These are phyloP conservation scores for Dentipellis sp. DNA, from an alignment of 768 basidiomycete species.

Conservation along the genomic window DNA sequence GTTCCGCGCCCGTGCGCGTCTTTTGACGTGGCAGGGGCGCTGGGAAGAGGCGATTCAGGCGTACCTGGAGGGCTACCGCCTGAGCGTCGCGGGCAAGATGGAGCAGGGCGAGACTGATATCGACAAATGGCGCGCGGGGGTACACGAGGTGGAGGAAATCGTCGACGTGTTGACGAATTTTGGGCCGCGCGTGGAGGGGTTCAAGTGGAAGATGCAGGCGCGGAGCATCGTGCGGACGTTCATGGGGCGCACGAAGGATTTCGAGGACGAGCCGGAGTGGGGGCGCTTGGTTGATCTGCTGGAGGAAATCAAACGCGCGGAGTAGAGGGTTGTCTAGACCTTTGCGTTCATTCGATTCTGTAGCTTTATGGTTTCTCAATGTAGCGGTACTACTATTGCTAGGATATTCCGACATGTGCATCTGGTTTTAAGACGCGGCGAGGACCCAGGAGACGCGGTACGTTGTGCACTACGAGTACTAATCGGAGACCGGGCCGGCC, in stretches of 20 bases:
- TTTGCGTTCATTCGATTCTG: neutral
- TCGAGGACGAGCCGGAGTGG: constrained; percentile 89
- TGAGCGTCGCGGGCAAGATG: constrained; percentile 47
- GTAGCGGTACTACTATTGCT: too few species aligned
- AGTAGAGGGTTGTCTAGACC: neutral
- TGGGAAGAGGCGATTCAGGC: constrained; percentile 78
- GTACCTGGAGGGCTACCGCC: constrained; percentile 79
- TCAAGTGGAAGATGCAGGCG: constrained; percentile 80
- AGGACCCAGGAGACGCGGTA: too few species aligned
- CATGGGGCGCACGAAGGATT: constrained; percentile 75
- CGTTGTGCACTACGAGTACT: too few species aligned
- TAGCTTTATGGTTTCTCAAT: too few species aligned
- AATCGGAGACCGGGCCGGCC: too few species aligned
- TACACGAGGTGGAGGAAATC: constrained; percentile 72
- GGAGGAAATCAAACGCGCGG: constrained; percentile 45
- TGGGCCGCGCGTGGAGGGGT: constrained; percentile 54
- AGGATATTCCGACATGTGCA: too few species aligned
- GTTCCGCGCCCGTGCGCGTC: constrained; percentile 76
- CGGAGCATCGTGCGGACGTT: constrained; percentile 84
- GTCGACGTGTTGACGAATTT: constrained; percentile 79
- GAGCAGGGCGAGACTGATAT: constrained; percentile 62
- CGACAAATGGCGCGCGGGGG: constrained; percentile 65
- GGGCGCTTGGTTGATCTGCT: constrained; percentile 51
- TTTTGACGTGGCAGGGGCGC: constrained; percentile 61
- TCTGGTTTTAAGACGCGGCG: too few species aligned